Conservation (phyloP, 306 rosid species). For the Corylus americana region DNA sequence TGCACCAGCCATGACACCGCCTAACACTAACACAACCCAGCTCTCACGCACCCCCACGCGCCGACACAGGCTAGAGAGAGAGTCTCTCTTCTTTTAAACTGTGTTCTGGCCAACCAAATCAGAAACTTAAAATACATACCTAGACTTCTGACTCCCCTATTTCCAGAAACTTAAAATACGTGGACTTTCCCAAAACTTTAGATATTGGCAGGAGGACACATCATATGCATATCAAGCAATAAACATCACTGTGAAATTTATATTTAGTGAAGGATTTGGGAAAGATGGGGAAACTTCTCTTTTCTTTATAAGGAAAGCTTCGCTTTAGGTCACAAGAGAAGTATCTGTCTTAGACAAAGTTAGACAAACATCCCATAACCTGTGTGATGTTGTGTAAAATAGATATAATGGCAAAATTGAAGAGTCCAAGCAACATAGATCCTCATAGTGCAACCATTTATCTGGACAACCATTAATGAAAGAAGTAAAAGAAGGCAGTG, state of each 20-base stretch:
- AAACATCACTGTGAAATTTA: not conserved
- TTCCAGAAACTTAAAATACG: not conserved
- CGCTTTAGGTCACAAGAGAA: not conserved
- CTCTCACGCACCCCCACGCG: no score
- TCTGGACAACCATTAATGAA: not conserved
- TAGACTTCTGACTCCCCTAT: not conserved
- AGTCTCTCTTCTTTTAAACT: no score
- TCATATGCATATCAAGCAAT: not conserved
- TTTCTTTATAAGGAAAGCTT: not conserved
- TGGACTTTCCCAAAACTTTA: not conserved
- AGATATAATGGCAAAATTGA: not conserved
- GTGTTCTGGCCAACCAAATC: no score
- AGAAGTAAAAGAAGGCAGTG: not conserved
- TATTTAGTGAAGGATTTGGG: not conserved
- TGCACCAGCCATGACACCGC: no score
- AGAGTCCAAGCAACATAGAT: not conserved
- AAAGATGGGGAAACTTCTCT: not conserved
- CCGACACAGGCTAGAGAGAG: no score
- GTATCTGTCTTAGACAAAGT: not conserved
- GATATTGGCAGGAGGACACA: not conserved
- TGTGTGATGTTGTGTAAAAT: not conserved
- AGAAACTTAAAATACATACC: no score
- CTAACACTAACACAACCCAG: no score
- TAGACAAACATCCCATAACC: not conserved
- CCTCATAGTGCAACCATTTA: not conserved